Conservation (phyloP, 345 rosid genomes). For the Arabis hirsuta region DNA sequence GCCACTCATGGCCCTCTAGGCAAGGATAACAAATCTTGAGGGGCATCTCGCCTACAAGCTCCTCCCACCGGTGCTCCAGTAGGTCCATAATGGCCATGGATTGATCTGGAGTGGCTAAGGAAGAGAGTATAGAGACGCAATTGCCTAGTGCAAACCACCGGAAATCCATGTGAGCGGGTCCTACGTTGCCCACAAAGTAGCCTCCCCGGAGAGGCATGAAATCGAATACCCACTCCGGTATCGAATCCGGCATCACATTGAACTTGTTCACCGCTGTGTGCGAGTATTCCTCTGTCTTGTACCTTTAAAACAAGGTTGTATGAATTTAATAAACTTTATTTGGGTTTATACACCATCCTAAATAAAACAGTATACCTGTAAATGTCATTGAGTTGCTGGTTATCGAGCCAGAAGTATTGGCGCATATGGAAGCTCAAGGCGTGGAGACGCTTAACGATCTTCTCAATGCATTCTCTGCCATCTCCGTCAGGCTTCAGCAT, state of each 20-base stretch:
- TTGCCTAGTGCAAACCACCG: conserved; percentile 73
- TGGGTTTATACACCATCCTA: not conserved
- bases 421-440: conserved; percentile 76
- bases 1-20: conserved; percentile 70
- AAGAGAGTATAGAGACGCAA: conserved; percentile 62
- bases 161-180: conserved; percentile 83
- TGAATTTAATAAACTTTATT: not conserved
- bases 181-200: conserved; percentile 73
- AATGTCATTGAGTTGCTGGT: conserved; percentile 70
- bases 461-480: conserved; percentile 68
- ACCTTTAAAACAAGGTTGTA: conserved; percentile 25
- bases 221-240: conserved; percentile 79
- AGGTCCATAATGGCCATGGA: conserved; percentile 82
- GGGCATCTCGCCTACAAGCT: conserved; percentile 80
- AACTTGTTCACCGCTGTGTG: conserved; percentile 79
- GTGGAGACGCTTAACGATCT: conserved; percentile 64
- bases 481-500: conserved; percentile 76
- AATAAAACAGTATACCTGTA: conserved; percentile 45
- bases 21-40: conserved; percentile 70
- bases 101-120: conserved; percentile 77
- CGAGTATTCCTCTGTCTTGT: conserved; percentile 75
- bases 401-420: conserved; percentile 73
- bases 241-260: conserved; percentile 75
- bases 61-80: conserved; percentile 74
- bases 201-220: conserved; percentile 75